phyloP scores from a whole-genome alignment of 169 alveolate species.

The Plasmodium gonderi region DNA sequence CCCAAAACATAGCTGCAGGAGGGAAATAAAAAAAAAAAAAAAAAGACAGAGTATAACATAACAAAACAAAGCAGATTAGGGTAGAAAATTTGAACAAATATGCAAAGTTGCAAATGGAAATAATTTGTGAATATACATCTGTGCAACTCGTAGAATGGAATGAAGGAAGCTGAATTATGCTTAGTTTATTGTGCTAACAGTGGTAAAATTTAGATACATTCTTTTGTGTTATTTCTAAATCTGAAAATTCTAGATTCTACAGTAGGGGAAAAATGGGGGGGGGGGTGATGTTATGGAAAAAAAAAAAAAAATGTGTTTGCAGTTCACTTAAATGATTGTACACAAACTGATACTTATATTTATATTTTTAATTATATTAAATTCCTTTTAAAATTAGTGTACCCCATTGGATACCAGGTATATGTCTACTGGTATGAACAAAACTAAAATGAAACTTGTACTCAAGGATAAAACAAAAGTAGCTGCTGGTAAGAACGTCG shows the following conservation, averaged over 20 bases:
- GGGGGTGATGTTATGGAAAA: too few relatives aligned
- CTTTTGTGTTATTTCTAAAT: constrained; percentile 59
- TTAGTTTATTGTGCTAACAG: too few relatives aligned
- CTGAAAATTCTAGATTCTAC: constrained; percentile 54
- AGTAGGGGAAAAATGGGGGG: constrained; percentile 6
- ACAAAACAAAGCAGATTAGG: background rate
- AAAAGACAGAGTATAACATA: too few relatives aligned
- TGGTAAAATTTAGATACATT: constrained; percentile 46
- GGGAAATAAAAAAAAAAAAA: too few relatives aligned
- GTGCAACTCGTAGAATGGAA: background rate
- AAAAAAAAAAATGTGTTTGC: background rate
- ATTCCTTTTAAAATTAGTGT: background rate
- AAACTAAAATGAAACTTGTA: constrained; percentile 39
- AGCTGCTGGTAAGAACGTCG: constrained; percentile 44
- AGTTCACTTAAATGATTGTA: background rate
- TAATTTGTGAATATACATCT: background rate
- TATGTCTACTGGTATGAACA: constrained; percentile 66
- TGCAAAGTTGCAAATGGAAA: background rate
- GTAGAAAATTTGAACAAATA: background rate
- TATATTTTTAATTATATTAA: background rate
- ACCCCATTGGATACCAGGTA: constrained; percentile 73
- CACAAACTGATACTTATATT: background rate
- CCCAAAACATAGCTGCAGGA: constrained; percentile 68
- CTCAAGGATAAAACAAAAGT: constrained; percentile 56
- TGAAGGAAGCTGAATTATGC: too few relatives aligned